These are phyloP conservation scores for Pueraria montana DNA, from an alignment of 306 rosid species.

Conservation along the genomic window DNA sequence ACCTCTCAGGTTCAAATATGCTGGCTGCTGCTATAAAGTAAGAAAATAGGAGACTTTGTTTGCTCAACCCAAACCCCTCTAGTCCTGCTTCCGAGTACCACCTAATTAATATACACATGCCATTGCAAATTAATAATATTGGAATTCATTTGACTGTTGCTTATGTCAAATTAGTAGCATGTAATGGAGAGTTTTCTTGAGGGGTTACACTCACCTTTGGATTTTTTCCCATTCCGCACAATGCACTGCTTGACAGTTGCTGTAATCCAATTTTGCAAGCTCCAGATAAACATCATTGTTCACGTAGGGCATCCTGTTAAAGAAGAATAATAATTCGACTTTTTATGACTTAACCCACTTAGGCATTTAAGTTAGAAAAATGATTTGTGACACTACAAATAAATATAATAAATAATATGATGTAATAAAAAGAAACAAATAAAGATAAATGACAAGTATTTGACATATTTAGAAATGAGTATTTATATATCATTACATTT, in stretches of 20 bases:
- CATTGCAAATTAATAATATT: neutral
- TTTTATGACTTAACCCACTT: neutral
- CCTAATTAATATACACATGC: conserved; percentile 54
- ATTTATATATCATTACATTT: no score
- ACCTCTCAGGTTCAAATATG: conserved; percentile 80
- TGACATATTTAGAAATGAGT: no score
- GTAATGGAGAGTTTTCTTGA: neutral
- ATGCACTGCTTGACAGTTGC: conserved; percentile 78
- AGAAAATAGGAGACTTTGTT: conserved; percentile 55
- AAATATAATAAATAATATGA: no score
- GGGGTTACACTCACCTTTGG: conserved; percentile 58
- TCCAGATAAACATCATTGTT: conserved; percentile 75
- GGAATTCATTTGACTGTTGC: neutral
- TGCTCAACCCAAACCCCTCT: conserved; percentile 68
- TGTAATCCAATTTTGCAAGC: conserved; percentile 84
- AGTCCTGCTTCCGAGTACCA: conserved; percentile 74
- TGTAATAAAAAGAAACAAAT: no score
- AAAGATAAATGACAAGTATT: no score
- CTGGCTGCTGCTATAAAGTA: conserved; percentile 76
- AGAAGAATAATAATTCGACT: neutral
- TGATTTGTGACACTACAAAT: neutral
- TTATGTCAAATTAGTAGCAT: neutral
- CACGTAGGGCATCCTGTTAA: conserved; percentile 77
- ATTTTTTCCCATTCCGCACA: conserved; percentile 69
- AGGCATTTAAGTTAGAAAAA: neutral